phyloP scores from a whole-genome alignment of 1,284 basidiomycete species.

The Cryptococcus sp. region DNA sequence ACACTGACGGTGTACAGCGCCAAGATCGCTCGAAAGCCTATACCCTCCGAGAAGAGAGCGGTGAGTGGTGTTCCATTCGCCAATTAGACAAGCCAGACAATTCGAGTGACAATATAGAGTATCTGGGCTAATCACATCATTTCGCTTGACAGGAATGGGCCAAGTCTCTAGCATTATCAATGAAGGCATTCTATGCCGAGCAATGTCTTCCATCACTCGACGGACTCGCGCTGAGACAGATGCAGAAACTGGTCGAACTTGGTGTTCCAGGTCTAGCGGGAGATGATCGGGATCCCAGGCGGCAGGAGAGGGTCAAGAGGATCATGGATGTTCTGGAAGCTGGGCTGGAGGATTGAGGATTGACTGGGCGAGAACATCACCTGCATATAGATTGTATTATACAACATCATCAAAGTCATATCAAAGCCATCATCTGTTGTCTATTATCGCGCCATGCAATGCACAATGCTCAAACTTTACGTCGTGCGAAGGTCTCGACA shows the following conservation, averaged over 20 bases:
- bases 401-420: no score
- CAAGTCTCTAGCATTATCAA: conserved; percentile 12
- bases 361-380: no score
- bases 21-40: conserved; percentile 34
- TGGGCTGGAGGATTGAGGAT: conserved; percentile 38
- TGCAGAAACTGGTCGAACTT: conserved; percentile 32
- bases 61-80: conserved; percentile 24
- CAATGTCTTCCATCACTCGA: conserved; percentile 38
- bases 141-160: conserved; percentile 30
- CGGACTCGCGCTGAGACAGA: conserved; percentile 37
- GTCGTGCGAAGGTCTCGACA: no score
- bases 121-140: no score
- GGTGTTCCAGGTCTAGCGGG: conserved; percentile 43
- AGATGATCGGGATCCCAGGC: conserved; percentile 17
- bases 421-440: no score
- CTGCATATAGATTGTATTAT: no score
- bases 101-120: no score
- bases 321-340: conserved; percentile 46
- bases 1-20: conserved; percentile 22
- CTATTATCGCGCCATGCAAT: no score
- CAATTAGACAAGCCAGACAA: no score
- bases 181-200: conserved; percentile 32
- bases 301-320: conserved; percentile 32
- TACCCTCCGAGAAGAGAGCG: conserved; percentile 31
- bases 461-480: no score